phyloP scores from a whole-genome alignment of 345 rosid genomes.

The Hirschfeldia incana region DNA sequence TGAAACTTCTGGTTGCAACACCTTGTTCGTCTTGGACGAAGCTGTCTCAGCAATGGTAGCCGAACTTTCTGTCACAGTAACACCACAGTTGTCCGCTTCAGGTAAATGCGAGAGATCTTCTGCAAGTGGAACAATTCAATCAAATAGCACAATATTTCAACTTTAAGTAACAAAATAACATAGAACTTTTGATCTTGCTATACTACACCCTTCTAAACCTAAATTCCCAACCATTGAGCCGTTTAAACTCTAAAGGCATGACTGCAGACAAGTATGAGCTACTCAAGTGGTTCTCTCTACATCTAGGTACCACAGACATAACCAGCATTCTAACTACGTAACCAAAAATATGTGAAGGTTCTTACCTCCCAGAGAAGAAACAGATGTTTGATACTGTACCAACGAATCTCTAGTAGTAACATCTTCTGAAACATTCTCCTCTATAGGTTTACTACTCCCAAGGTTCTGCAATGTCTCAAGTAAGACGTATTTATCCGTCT shows the following conservation, averaged over 20 bases:
- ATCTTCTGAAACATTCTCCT: constrained; percentile 33
- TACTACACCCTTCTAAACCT: neutral
- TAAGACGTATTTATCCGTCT: constrained; percentile 62
- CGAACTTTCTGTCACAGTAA: constrained; percentile 31
- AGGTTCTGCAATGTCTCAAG: constrained; percentile 48
- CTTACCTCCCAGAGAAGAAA: constrained; percentile 70
- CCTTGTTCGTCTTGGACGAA: constrained; percentile 10
- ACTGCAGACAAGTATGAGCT: constrained; percentile 13
- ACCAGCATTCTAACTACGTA: neutral
- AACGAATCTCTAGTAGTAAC: constrained; percentile 37
- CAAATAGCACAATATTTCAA: neutral
- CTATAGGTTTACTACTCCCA: constrained; percentile 38
- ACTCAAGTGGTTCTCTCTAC: neutral
- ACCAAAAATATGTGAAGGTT: neutral
- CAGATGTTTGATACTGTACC: constrained; percentile 52
- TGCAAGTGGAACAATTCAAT: constrained; percentile 17
- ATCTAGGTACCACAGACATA: constrained; percentile 4
- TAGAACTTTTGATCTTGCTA: neutral
- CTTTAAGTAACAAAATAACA: neutral
- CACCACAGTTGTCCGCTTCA: constrained; percentile 22
- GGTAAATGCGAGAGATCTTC: constrained; percentile 17
- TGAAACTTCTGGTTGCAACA: constrained; percentile 25
- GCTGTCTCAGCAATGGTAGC: neutral
- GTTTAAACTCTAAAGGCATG: neutral
- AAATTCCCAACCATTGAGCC: constrained; percentile 4